Evolutionary conservation across 2,329 filamentous ascomycete genomes (phyloP), one percentile per base, ranked within the genome.

Genomic region (Zopfia rhizophila): DNA sequence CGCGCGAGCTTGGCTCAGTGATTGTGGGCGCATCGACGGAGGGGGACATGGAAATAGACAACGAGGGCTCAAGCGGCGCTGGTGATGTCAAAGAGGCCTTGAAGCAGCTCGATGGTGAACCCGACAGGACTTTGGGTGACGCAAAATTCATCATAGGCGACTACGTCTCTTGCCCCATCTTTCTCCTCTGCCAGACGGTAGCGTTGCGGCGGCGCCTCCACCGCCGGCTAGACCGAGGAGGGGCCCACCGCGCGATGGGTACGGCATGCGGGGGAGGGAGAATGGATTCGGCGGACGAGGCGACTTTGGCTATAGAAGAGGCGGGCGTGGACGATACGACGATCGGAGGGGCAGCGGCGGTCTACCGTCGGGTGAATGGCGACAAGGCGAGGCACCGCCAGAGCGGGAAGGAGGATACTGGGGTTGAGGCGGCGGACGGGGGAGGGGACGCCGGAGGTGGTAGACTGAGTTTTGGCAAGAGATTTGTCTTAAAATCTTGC

Each of bases 141-240:
- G 84, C 82, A 25, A 81, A 86, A 13, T 94, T 95, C 64, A 87
- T 95, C 11, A 86, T 92, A 51, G 91, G 91, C 1, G 91, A 96
- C 70, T 93, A 87, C 65, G 79, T 96, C 30, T 87, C 86, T 42
- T 91, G 89, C 68, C 88, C 89, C 10, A 85, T 95, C 48, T 76
- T 91, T 49, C 85, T 35, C 88, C 89, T 1, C 74, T 88, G 21
- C 75, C 81, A 24, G 86, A 91, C 66, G 90, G 90, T 0, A 82
- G 82, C 21, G 84, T 92, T 31, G 85, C 85, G 27, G 83, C 87
- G 24, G 51, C 73, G 7, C 75, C 81, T n/a, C n/a, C n/a, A n/a
- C n/a, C n/a, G n/a, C n/a, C n/a, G n/a, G 19, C 75, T 35, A 23
- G 58, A 55, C 53, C 58, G 25, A 48, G n/a, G n/a, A n/a, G n/a